Evolutionary conservation across 1,284 basidiomycete genomes (phyloP).

Genomic region (Sporisorium sorghi): DNA sequence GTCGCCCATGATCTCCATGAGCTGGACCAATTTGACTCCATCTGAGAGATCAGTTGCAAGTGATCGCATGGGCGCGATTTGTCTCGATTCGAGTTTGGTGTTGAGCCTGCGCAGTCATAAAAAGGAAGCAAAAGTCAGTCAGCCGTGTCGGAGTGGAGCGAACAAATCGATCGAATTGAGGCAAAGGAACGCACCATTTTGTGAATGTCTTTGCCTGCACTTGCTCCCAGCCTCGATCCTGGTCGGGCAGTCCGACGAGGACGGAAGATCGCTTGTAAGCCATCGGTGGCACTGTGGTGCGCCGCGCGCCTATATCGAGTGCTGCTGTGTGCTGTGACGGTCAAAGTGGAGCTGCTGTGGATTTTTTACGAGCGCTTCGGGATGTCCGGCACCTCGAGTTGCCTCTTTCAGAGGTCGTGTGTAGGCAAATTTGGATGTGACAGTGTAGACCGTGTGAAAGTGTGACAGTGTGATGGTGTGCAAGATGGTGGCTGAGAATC

Average conservation of each 20-base stretch:
- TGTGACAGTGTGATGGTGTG: neutral
- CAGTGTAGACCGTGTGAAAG: neutral
- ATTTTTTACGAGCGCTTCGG: constrained; percentile 8
- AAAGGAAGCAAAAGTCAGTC: neutral
- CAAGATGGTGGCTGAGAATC: neutral
- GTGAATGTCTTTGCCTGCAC: constrained; percentile 67
- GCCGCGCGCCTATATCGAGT: constrained; percentile 1
- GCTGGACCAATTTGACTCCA: constrained; percentile 88
- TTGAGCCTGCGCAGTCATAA: constrained; percentile 93
- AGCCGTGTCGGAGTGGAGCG: too few species aligned
- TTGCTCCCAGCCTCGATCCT: constrained; percentile 64
- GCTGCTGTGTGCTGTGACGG: too few species aligned
- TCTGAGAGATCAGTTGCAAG: constrained; percentile 91
- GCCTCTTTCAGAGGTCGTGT: neutral
- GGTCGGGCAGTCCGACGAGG: constrained; percentile 61
- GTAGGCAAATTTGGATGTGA: neutral
- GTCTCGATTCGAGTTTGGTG: constrained; percentile 87
- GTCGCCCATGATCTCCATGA: constrained; percentile 74
- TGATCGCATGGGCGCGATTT: constrained; percentile 89
- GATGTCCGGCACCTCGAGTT: constrained; percentile 5
- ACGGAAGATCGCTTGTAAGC: constrained; percentile 62
- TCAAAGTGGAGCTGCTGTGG: neutral
- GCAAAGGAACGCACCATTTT: constrained; percentile 61
- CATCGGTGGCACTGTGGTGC: constrained; percentile 29
- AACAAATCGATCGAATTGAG: too few species aligned